Percentiles rank a stretch among this genome's conserved stretches.
Evolutionary conservation across 116 monocot genomes (phyloP).

Genomic region (Zostera marina): DNA sequence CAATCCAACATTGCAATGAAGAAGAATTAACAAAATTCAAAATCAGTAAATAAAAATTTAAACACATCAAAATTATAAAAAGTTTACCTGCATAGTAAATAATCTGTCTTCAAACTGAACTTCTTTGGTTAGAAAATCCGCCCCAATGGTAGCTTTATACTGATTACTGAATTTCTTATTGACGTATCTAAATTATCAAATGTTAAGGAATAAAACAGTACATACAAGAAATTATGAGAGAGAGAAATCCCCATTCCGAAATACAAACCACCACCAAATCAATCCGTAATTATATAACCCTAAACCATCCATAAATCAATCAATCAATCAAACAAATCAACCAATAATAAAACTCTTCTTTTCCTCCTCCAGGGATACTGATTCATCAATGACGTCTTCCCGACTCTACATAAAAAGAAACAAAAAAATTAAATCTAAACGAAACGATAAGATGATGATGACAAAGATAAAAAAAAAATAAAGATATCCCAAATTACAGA

Average conservation of each 20-base stretch:
- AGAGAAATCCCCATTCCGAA: background rate
- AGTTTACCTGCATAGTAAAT: conserved; percentile 75
- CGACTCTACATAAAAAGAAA: conserved; percentile 4
- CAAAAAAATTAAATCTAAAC: background rate
- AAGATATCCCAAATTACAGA: background rate
- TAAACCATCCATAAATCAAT: too few relatives aligned
- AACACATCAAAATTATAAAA: too few relatives aligned
- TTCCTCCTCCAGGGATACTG: conserved; percentile 10
- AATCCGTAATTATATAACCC: background rate
- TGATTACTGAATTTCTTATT: conserved; percentile 88
- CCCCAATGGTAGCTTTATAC: conserved; percentile 90
- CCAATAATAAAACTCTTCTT: background rate
- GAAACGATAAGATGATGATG: too few relatives aligned
- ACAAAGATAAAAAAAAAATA: background rate
- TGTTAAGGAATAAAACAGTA: conserved; percentile 9
- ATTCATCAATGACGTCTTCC: conserved; percentile 10
- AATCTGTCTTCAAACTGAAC: conserved; percentile 78
- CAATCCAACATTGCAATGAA: too few relatives aligned
- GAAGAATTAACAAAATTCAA: too few relatives aligned
- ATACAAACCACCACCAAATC: background rate
- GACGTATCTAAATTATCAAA: conserved; percentile 36
- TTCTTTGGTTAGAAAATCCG: conserved; percentile 93
- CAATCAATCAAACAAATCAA: too few relatives aligned
- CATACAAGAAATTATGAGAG: background rate
- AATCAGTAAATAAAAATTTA: too few relatives aligned